phyloP scores from a whole-genome alignment of 2,329 filamentous ascomycete species.

The Xylaria sp. region DNA sequence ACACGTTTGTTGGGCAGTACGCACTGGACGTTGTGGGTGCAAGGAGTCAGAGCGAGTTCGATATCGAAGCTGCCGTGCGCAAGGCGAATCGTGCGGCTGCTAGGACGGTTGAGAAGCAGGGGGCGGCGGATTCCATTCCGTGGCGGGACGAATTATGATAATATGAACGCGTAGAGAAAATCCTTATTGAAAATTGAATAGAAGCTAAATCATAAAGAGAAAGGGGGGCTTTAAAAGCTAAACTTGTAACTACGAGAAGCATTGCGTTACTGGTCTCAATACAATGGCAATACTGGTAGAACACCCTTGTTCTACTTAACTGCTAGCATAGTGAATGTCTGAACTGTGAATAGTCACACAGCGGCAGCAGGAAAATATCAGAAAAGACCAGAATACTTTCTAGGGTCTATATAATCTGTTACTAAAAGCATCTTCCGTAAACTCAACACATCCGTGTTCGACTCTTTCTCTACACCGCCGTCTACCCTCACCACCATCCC shows the following conservation, averaged over 20 bases:
- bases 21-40: conserved; percentile 74
- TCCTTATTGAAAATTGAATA: background rate
- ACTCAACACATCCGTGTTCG: background rate
- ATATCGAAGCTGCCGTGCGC: conserved; percentile 68
- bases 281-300: background rate
- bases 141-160: conserved; percentile 63
- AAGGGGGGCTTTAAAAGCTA: background rate
- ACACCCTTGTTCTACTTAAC: background rate
- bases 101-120: conserved; percentile 72
- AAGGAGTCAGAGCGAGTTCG: conserved; percentile 52
- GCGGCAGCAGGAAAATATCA: background rate
- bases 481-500: conserved; percentile 43
- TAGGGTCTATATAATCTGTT: conserved; percentile 19
- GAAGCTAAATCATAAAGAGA: background rate
- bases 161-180: background rate
- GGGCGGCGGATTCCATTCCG: conserved; percentile 75
- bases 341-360: background rate
- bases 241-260: background rate
- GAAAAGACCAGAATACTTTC: background rate
- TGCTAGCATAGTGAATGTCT: background rate
- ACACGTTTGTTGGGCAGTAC: conserved; percentile 93
- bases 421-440: background rate
- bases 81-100: conserved; percentile 72
- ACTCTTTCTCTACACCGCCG: background rate
- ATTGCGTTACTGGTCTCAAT: too few species aligned